These are phyloP conservation scores for Cystoderma amianthinum DNA, from an alignment of 768 basidiomycete genomes.

Conservation along the genomic window DNA sequence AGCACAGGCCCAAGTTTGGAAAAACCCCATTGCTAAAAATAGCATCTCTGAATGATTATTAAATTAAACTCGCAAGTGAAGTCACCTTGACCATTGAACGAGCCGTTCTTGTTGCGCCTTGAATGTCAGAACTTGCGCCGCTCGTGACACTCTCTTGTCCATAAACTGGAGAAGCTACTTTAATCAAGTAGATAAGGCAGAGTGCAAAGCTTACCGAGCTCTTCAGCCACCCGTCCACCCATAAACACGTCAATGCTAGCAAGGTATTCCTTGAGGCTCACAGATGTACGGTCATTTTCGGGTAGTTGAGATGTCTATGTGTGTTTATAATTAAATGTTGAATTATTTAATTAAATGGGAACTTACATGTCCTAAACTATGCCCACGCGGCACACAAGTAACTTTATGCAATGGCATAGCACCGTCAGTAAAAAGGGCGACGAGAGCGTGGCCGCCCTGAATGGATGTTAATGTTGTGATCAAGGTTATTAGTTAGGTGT, in stretches of 20 bases:
- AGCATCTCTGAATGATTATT: not conserved
- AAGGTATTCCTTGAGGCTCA: conserved; percentile 68
- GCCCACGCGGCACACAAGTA: conserved; percentile 93
- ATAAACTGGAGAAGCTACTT: conserved; percentile 56
- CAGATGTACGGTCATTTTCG: conserved; percentile 66
- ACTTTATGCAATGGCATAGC: conserved; percentile 98
- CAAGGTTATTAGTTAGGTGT: conserved; percentile 5
- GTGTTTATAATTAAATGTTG: conserved; percentile 6
- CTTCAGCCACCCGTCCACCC: conserved; percentile 95
- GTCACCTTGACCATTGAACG: conserved; percentile 83
- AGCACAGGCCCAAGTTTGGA: conserved; percentile 83
- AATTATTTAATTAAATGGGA: conserved; percentile 4
- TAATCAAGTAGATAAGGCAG: conserved; percentile 8
- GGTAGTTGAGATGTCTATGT: conserved; percentile 71
- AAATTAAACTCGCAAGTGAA: not conserved
- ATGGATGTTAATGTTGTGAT: conserved; percentile 6
- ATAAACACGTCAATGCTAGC: conserved; percentile 87
- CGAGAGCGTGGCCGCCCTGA: conserved; percentile 89
- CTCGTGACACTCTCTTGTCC: conserved; percentile 85
- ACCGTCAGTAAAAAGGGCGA: conserved; percentile 89
- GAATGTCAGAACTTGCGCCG: conserved; percentile 87
- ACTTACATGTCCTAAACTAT: conserved; percentile 82
- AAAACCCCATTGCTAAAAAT: conserved; percentile 64
- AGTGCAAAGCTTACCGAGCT: conserved; percentile 50
- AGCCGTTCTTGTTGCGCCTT: conserved; percentile 73